Percentiles rank a stretch among this genome's conserved stretches.
phyloP scores from a whole-genome alignment of 2,329 filamentous ascomycete species.

The Calonectria fujianensis region DNA sequence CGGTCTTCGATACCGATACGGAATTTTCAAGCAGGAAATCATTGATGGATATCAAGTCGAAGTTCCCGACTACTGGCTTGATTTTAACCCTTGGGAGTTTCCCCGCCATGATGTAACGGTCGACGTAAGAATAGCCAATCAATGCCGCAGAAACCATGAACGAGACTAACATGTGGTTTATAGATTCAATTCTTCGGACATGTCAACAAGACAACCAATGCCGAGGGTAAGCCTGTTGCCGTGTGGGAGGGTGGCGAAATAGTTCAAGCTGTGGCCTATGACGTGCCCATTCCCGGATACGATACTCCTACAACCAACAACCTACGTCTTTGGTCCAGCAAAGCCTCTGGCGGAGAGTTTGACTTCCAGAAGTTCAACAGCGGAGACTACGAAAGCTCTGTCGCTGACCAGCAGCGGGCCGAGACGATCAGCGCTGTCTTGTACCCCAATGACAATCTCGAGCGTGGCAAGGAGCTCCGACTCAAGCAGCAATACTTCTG shows the following conservation, averaged over 20 bases:
- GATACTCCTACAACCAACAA: constrained; percentile 95
- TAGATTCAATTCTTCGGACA: constrained; percentile 94
- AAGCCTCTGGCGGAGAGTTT: constrained; percentile 96
- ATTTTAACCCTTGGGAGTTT: constrained; percentile 99
- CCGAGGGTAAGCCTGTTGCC: constrained; percentile 83
- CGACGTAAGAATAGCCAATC: constrained; percentile 72
- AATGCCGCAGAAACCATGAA: neutral
- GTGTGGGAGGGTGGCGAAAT: constrained; percentile 96
- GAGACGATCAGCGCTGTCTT: constrained; percentile 98
- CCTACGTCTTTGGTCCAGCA: constrained; percentile 96
- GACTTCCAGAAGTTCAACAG: constrained; percentile 99
- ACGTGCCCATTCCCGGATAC: constrained; percentile 94
- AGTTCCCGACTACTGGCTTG: constrained; percentile 98
- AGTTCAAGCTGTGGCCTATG: constrained; percentile 93
- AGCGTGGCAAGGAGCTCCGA: constrained; percentile 96
- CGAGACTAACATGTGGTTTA: constrained; percentile 32
- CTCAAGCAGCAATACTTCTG: constrained; percentile 99
- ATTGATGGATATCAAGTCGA: constrained; percentile 98
- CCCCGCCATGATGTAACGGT: constrained; percentile 96
- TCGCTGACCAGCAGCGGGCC: constrained; percentile 98
- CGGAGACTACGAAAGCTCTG: constrained; percentile 97
- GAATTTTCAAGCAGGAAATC: constrained; percentile 99
- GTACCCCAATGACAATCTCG: constrained; percentile 98
- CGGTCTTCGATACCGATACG: constrained; percentile 94
- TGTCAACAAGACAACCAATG: constrained; percentile 84